Base-by-base conservation (phyloP, 805 yeast species). In the Nakazawaea wyomingensis region DNA sequence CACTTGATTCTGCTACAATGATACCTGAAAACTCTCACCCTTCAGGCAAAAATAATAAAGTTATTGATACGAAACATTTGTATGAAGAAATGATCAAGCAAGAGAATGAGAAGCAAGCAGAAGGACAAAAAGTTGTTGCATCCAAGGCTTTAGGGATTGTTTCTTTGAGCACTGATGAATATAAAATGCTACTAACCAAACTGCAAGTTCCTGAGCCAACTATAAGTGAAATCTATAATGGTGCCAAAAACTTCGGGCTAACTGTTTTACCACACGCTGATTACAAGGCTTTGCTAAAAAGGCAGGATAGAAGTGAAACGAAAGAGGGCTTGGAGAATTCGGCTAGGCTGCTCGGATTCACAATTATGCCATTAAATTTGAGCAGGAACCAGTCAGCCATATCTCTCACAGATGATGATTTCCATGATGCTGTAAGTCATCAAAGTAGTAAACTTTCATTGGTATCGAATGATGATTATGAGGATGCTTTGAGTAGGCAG, bases 221-320 rank as follows among this genome's bases (percentile, higher is more conserved):
- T 11, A 43, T 39, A 13, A 43, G 41, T 34, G 46, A 39, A 20
- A 37, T 43, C 11, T 44, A 44, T 21, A 44, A 44, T 24, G 40
- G 37, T 17, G 73, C 80, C 4, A 67, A 64, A 52, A 56, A 56
- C 13, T 68, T 69, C 49, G 68, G 69, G 7, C 53, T 75, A 39
- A 61, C 69, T 2, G 69, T 74, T 1, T 48, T 75, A 34, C 66
- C 78, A 1, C 49, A 57, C 5, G 74, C 69, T 0, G 78, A 73
- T 43, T 73, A 69, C 49, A 59, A 56, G 37, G 42, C 53, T 1
- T 50, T 72, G 18, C 46, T 69, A 39, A 60, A 56, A 33, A 58
- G 52, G 45, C 10, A 16, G 9, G 4, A n/a, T 18, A n/a, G n/a
- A n/a, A 28, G 17, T 13, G 42, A 34, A 5, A 43, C 36, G 3